Percentiles rank a stretch among this genome's conserved stretches.
phyloP scores from a whole-genome alignment of 2,329 filamentous ascomycete genomes.

The Coniella vitis region DNA sequence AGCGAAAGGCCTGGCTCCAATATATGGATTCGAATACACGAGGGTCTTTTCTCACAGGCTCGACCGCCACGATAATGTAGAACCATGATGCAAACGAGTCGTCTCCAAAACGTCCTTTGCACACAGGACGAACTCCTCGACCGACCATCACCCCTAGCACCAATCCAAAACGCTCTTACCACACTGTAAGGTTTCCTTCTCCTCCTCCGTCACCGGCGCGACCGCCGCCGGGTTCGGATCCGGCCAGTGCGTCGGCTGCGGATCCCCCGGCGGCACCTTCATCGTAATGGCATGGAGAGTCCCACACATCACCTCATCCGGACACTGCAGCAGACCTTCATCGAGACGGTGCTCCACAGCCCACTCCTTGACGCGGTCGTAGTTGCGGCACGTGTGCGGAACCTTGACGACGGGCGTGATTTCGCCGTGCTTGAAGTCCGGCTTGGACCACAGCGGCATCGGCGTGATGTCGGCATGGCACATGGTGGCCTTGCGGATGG shows the following conservation, averaged over 20 bases:
- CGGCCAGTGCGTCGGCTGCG: slow-evolving; percentile 8
- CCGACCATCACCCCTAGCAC: not conserved
- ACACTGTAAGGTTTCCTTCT: slow-evolving; percentile 3
- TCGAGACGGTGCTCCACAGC: slow-evolving; percentile 1
- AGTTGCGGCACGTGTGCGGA: slow-evolving; percentile 9
- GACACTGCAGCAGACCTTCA: not conserved
- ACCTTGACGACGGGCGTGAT: slow-evolving; percentile 11
- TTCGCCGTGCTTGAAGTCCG: slow-evolving; percentile 7
- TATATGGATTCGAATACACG: too few relatives aligned
- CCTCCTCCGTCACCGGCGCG: not conserved
- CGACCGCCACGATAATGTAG: too few relatives aligned
- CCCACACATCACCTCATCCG: slow-evolving; percentile 1
- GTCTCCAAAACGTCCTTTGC: too few relatives aligned
- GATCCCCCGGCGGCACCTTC: slow-evolving; percentile 6
- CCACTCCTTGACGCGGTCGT: slow-evolving; percentile 3
- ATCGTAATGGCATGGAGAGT: slow-evolving; percentile 6
- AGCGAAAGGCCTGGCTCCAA: too few relatives aligned
- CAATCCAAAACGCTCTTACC: slow-evolving; percentile 3
- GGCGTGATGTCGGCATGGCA: slow-evolving; percentile 8
- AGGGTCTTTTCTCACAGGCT: too few relatives aligned
- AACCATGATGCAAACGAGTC: too few relatives aligned
- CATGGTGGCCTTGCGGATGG: slow-evolving; percentile 8
- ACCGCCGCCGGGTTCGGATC: not conserved
- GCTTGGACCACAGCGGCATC: slow-evolving; percentile 8
- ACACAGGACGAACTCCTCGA: too few relatives aligned